Evolutionary conservation across 2,329 filamentous ascomycete genomes (phyloP).

Genomic region (Sporothrix dimorphospora): DNA sequence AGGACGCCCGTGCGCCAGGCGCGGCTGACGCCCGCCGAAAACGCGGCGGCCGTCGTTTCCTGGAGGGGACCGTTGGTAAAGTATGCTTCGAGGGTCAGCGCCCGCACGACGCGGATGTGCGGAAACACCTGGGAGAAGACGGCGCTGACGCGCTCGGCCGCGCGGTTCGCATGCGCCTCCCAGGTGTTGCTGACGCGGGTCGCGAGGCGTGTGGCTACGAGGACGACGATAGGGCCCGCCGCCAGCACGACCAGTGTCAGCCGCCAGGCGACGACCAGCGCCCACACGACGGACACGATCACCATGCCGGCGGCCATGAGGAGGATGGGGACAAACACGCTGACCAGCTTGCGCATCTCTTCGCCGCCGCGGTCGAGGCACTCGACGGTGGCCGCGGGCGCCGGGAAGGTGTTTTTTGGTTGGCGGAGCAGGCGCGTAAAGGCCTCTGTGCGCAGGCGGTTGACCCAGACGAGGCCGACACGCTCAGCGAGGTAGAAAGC

Average conservation of each 20-base stretch:
- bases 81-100: slow-evolving; percentile 71
- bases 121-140: slow-evolving; percentile 75
- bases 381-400: slow-evolving; percentile 63
- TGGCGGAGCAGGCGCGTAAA: slow-evolving; percentile 73
- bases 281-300: slow-evolving; percentile 71
- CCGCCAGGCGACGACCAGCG: slow-evolving; percentile 74
- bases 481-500: slow-evolving; percentile 74
- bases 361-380: slow-evolving; percentile 81
- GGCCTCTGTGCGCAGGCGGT: slow-evolving; percentile 68
- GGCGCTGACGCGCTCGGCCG: slow-evolving; percentile 60
- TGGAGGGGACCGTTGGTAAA: slow-evolving; percentile 67
- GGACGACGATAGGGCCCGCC: slow-evolving; percentile 70
- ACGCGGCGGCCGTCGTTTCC: slow-evolving; percentile 53
- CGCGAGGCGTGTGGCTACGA: slow-evolving; percentile 67
- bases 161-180: slow-evolving; percentile 70
- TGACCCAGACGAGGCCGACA: slow-evolving; percentile 76
- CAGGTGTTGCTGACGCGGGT: slow-evolving; percentile 68
- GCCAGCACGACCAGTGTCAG: slow-evolving; percentile 76
- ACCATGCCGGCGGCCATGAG: slow-evolving; percentile 71
- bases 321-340: slow-evolving; percentile 72
- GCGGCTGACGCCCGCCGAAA: slow-evolving; percentile 65
- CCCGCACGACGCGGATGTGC: slow-evolving; percentile 77
- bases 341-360: slow-evolving; percentile 82
- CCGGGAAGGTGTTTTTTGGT: slow-evolving; percentile 51
- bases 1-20: slow-evolving; percentile 69